Evolutionary conservation across 495 filamentous ascomycete species (phyloP).

Genomic region (Talaromyces thailandensis): DNA sequence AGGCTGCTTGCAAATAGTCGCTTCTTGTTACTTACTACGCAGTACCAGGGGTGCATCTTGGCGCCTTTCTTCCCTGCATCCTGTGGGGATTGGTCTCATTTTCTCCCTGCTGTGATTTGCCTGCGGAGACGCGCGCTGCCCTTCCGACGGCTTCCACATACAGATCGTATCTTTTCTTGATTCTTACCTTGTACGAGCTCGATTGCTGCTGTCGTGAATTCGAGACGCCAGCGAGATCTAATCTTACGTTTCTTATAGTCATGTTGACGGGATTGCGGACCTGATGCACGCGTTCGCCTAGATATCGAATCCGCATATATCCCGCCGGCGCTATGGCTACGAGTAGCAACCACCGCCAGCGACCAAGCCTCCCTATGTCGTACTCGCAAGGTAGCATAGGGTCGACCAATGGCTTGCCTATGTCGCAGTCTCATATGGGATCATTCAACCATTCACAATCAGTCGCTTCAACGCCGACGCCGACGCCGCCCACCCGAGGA

Average conservation of each 20-base stretch:
- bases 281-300: slow-evolving; percentile 4
- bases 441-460: slow-evolving; percentile 45
- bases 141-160: not conserved
- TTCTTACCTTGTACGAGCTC: not conserved
- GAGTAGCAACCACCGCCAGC: slow-evolving; percentile 28
- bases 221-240: not conserved
- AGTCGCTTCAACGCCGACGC: slow-evolving; percentile 44
- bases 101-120: not conserved
- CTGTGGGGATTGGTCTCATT: not conserved
- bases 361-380: slow-evolving; percentile 32
- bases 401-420: slow-evolving; percentile 29
- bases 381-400: slow-evolving; percentile 37
- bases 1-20: not conserved
- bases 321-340: slow-evolving; percentile 28
- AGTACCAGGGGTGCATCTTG: not conserved
- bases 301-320: not conserved
- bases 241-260: not conserved
- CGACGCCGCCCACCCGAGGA: slow-evolving; percentile 39
- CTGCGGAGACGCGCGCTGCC: not conserved
- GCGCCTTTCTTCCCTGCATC: slow-evolving; percentile 3
- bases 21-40: not conserved
- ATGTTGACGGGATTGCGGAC: not conserved
- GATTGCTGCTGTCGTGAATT: not conserved
- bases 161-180: not conserved
- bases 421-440: slow-evolving; percentile 37